Base-by-base conservation (phyloP, 2,329 filamentous ascomycete genomes). In the Neopestalotiopsis rosae region DNA sequence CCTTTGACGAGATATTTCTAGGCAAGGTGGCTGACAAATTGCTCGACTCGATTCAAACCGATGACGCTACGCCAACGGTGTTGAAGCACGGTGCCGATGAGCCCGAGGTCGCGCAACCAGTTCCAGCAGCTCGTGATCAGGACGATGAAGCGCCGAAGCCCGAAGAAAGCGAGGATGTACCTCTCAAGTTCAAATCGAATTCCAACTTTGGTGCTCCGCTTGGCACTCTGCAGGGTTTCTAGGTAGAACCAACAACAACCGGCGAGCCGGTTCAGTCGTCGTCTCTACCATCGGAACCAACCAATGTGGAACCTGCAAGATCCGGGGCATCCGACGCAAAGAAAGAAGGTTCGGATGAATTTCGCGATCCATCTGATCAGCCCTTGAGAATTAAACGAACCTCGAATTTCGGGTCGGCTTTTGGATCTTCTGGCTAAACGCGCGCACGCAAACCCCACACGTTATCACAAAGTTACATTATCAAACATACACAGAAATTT, bases 1-100 rank as follows among this genome's bases (percentile, higher is more conserved):
- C 85, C 1, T 82, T 87, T 63, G 87, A 89, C 69, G 87, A 88
- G 72, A 78, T 85, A 28, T 89, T 89, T 71, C 84, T 87, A 64
- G 79, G 80, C 59, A 79, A 79, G 69, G 76, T 89, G 17, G 83
- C 85, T 49, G 81, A 86, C 73, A 88, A 85, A 74, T 81, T 89
- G 2, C 81, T 86, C 68, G 81, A 84, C 56, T 84, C 87, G 57
- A 83, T 83, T 68, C 82, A 80, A 66, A 82, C 81, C 14, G 79
- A 83, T 24, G 83, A 86, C 49, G 80, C 83, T 1, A 78, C 85
- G 0, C 87, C 87, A 0, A 82, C 84, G 3, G 80, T 81, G 3
- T 73, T 82, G 14, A 69, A 69, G 32, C 38, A 61, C 24, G 63
- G 30, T 5, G 38, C 61, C 20, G 17, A 20, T 24, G 63, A 69